Base-by-base conservation (phyloP, 2,329 filamentous ascomycete species). In the Exophiala sideris region DNA sequence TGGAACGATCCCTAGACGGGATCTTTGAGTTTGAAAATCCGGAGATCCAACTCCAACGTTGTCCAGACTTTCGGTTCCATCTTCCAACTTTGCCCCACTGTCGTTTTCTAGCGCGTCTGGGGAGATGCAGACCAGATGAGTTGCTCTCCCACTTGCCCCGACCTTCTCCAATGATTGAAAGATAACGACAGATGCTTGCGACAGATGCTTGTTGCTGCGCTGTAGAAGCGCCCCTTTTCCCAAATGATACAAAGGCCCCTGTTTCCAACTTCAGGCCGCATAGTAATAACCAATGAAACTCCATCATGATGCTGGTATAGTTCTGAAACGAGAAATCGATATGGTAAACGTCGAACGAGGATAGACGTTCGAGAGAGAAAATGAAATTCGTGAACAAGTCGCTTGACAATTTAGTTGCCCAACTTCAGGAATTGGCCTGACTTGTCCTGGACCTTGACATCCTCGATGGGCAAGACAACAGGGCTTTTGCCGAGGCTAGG, bases 341-440 rank as follows among this genome's bases (percentile, higher is more conserved):
- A 29, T 29, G 7, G 24, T 29, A 20, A n/a, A 32, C 10, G 39
- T 16, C n/a, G n/a, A 44, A 8, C n/a, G 8, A 24, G 41, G 9
- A 9, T 7, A n/a, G 18, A 24, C 41, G 41, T 44, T n/a, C 41
- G 20, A 3, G 14, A 3, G 14, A 12, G 24, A 8, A 32, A 40
- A 44, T 12, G 45, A 48, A 48, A 48, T 18, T 48, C 45, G 45
- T 48, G 14, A 36, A 47, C 20, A 39, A 24, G 34, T n/a, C 9
- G 10, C 16, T 42, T 20, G 20, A n/a, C 33, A 21, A 42, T 8
- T 40, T 59, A 61, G 50, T 61, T 56, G 44, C 58, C 58, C 48
- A 61, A 36, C 33, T 38, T 56, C 45, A 61, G 38, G 50, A 61
- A 61, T 12, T 45, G 41, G 32, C 47, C 42, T 42, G 35, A 14